Percentiles rank a stretch among this genome's conserved stretches.
phyloP scores from a whole-genome alignment of 805 yeast genomes.

The Spencermartinsiella europaea region DNA sequence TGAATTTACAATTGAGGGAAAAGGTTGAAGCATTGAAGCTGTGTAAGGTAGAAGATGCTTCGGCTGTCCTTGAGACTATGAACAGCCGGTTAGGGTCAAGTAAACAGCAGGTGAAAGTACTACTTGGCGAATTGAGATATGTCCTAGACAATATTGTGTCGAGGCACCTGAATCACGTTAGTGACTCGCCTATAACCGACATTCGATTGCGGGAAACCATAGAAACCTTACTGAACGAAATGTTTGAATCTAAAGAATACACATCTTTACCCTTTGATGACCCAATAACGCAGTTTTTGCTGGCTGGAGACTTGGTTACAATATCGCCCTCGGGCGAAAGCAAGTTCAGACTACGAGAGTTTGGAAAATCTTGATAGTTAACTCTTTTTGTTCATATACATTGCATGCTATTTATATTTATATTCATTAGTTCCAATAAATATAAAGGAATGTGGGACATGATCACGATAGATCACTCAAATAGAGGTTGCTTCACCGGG shows the following conservation, averaged over 20 bases:
- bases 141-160: constrained; percentile 6
- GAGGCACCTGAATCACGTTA: not conserved
- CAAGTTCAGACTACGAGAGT: constrained; percentile 16
- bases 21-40: not conserved
- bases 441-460: not conserved
- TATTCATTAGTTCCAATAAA: no score
- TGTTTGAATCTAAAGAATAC: constrained; percentile 14
- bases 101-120: not conserved
- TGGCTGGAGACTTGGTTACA: constrained; percentile 16
- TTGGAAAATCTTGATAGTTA: constrained; percentile 8
- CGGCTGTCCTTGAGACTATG: constrained; percentile 6
- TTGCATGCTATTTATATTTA: not conserved
- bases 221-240: constrained; percentile 15
- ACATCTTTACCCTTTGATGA: constrained; percentile 12
- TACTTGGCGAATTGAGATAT: not conserved
- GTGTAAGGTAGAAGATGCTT: not conserved
- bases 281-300: constrained; percentile 14
- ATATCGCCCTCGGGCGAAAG: constrained; percentile 8
- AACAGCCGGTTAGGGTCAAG: constrained; percentile 2
- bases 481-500: not conserved
- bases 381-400: not conserved
- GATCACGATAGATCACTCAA: not conserved
- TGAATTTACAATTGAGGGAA: not conserved
- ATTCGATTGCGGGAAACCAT: constrained; percentile 5
- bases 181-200: not conserved